phyloP scores from a whole-genome alignment of 495 filamentous ascomycete genomes.

The Parathielavia appendiculata region DNA sequence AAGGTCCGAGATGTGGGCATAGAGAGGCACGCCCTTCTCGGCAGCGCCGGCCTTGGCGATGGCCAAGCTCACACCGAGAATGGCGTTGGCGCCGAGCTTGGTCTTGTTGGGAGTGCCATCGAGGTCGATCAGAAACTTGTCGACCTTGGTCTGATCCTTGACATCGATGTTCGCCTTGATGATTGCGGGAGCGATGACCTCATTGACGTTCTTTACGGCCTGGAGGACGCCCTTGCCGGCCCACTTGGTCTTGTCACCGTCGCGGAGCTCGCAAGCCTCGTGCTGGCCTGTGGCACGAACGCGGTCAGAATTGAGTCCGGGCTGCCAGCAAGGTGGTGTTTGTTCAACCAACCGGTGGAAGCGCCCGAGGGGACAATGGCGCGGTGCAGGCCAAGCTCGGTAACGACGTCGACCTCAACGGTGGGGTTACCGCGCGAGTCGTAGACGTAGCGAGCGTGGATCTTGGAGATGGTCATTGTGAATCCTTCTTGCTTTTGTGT shows the following conservation, averaged over 20 bases:
- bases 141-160: constrained; percentile 91
- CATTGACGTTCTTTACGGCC: constrained; percentile 96
- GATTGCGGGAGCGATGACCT: constrained; percentile 79
- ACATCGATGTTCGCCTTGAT: constrained; percentile 93
- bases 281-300: constrained; percentile 65
- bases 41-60: constrained; percentile 97
- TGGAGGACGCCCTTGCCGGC: constrained; percentile 93
- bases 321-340: background rate
- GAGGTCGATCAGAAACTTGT: constrained; percentile 91
- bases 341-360: constrained; percentile 72
- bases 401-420: constrained; percentile 89
- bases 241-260: constrained; percentile 97
- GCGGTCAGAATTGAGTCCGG: constrained; percentile 16
- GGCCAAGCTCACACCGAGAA: constrained; percentile 92
- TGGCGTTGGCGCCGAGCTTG: constrained; percentile 97
- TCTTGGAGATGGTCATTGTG: constrained; percentile 93
- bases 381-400: constrained; percentile 93
- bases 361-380: constrained; percentile 98
- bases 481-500: constrained; percentile 12
- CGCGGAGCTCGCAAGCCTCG: constrained; percentile 97
- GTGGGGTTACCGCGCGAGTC: constrained; percentile 99
- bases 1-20: constrained; percentile 96
- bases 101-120: constrained; percentile 97
- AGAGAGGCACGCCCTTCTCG: constrained; percentile 96
- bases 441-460: constrained; percentile 98